These are phyloP conservation scores for Claviceps pusilla DNA, from an alignment of 2,329 filamentous ascomycete species.

Conservation along the genomic window DNA sequence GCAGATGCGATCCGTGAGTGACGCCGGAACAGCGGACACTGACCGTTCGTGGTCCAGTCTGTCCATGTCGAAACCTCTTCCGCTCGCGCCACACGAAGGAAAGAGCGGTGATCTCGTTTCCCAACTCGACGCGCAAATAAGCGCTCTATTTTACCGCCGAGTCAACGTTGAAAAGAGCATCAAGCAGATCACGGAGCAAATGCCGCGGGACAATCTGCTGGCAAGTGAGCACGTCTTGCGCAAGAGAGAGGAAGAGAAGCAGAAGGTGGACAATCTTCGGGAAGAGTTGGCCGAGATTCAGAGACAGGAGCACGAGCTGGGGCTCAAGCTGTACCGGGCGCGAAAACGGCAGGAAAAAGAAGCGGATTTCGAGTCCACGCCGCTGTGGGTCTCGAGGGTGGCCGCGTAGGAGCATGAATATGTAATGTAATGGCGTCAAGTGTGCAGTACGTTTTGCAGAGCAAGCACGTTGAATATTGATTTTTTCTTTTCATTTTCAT, in stretches of 20 bases:
- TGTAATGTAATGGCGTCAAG: not conserved
- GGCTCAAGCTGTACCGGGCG: conserved; percentile 56
- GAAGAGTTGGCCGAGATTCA: conserved; percentile 57
- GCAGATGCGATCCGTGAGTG: conserved; percentile 3
- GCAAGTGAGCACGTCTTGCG: conserved; percentile 47
- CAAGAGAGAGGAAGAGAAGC: conserved; percentile 42
- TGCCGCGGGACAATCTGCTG: conserved; percentile 55
- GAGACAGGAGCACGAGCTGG: conserved; percentile 64
- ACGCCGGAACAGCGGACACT: conserved; percentile 6
- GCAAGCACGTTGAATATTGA: too few relatives aligned
- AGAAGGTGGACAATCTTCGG: conserved; percentile 51
- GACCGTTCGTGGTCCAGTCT: conserved; percentile 14
- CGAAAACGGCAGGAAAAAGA: conserved; percentile 62
- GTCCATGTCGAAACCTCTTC: conserved; percentile 42
- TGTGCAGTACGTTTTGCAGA: not conserved
- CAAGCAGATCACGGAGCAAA: conserved; percentile 61
- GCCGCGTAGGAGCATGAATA: conserved; percentile 27
- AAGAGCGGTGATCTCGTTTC: conserved; percentile 49
- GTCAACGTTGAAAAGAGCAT: conserved; percentile 60
- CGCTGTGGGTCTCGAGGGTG: conserved; percentile 65
- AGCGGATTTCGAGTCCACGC: conserved; percentile 47
- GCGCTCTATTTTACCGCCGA: conserved; percentile 50
- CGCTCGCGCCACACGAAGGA: conserved; percentile 44
- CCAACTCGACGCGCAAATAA: conserved; percentile 49
- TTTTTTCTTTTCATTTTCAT: too few relatives aligned